Percentiles rank a stretch among this genome's conserved stretches.
These are phyloP conservation scores for Rubus parviflorus DNA, from an alignment of 306 rosid genomes.

Conservation along the genomic window DNA sequence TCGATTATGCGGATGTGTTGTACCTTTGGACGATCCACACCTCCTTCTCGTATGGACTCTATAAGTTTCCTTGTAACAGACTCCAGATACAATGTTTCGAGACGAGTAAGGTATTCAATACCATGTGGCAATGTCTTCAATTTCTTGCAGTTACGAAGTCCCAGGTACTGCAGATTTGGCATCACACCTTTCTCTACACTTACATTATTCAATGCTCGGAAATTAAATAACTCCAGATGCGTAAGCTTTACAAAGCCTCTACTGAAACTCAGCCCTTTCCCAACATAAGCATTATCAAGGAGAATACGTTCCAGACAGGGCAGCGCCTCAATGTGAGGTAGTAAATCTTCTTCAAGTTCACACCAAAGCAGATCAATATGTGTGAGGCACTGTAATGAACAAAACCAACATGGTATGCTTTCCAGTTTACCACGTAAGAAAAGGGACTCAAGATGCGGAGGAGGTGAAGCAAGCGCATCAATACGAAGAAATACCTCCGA, in stretches of 20 bases:
- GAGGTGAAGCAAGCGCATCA: slow-evolving; percentile 19
- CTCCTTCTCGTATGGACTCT: slow-evolving; percentile 10
- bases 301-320: not conserved
- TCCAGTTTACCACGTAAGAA: not conserved
- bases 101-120: slow-evolving; percentile 7
- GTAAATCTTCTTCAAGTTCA: slow-evolving; percentile 10
- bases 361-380: not conserved
- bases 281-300: slow-evolving; percentile 1
- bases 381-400: slow-evolving; percentile 6
- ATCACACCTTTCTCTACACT: slow-evolving; percentile 6
- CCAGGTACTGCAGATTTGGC: not conserved
- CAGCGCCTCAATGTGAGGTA: slow-evolving; percentile 5
- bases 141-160: not conserved
- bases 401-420: slow-evolving; percentile 5
- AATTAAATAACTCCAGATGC: not conserved
- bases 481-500: not conserved
- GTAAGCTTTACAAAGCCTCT: slow-evolving; percentile 7
- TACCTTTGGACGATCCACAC: slow-evolving; percentile 3
- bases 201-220: not conserved
- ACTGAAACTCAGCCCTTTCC: not conserved
- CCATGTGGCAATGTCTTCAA: slow-evolving; percentile 21
- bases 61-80: not conserved
- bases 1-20: not conserved
- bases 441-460: slow-evolving; percentile 12
- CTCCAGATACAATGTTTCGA: not conserved